Base-by-base conservation (phyloP, 129 eudicot species). In the Flaveria ramosissima region DNA sequence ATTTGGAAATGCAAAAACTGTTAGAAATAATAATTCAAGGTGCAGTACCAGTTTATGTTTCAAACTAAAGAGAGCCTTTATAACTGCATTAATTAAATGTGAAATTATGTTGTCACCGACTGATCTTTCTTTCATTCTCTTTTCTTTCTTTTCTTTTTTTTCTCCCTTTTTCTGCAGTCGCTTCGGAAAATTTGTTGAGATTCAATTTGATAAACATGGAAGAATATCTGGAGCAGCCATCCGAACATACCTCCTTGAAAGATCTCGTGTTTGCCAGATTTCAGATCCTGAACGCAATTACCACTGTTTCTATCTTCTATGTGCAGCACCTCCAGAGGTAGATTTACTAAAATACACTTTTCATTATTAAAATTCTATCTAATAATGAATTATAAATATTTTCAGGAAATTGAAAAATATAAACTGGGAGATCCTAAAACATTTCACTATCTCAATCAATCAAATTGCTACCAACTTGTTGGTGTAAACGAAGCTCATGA, bases 151-250 rank as follows among this genome's bases (percentile, higher is more conserved):
- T 6, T 36, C 6, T 6, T 36, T 32, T 36, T 36, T 36, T 36
- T 36, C 7, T 36, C 41, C 41, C 41, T 30, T 63, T 36, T 83
- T 81, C 42, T 83, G 83, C 92, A 94, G 98, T 78, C 97, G 98
- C 17, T 94, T 94, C n/a, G 98, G 98, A 70, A 94, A 91, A 85
- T 94, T 94, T 79, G 98, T 94, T 21, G 98, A 94, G 80, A 89
- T 94, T 80, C 98, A 94, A 82, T 94, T 94, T 80, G 97, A 94
- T 71, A 94, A 94, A 80, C 85, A 82, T 46, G 97, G 93, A 76
- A 89, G 96, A 87, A 94, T 94, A 85, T 94, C 98, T 6, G 97
- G 98, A 68, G 98, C 98, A 71, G 98, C 98, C 77, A 89, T 94
- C 78, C 74, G 98, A 55, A 94, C 98, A 15, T 93, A 93, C 75